Base-by-base conservation (phyloP, 345 rosid genomes). In the Rhodomyrtus tomentosa region DNA sequence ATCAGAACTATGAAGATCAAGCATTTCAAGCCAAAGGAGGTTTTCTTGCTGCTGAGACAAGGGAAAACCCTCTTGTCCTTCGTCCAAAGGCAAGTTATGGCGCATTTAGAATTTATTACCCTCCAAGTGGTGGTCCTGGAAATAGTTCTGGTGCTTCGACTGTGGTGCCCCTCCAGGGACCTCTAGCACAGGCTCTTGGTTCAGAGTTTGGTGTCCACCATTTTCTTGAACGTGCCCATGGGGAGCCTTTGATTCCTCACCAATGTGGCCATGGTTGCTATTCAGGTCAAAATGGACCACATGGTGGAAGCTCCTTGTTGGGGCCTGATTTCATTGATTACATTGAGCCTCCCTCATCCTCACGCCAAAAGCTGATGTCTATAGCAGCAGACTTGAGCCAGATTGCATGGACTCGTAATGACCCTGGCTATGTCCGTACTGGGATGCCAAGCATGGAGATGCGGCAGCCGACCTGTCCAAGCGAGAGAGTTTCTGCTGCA, bases 241-340 rank as follows among this genome's bases (percentile, higher is more conserved):
- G 83, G 21, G 98, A 95, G 83, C 95, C 93, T 54, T 68, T 82
- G 20, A 83, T 93, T 53, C 97, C 98, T 56, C 85, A 84, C 15
- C 88, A 81, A 87, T 96, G 99, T 86, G 98, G 99, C 50, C 88
- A 86, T 80, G 98, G 96, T 73, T 96, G 98, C 91, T 92, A 93
- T 72, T 81, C 88, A 24, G 56, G 85, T 53, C 87, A 87, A 81
- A 82, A 81, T 45, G 92, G 88, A 62, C 56, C 82, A 50, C 86
- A 84, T 62, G 55, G 89, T 2, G 84, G 81, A 54, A 85, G 87
- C 84, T 91, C 94, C 4, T 84, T 96, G 80, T 83, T 93, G 89
- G 99, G 99, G 55, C 95, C 95, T 4, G 98, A 93, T 87, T 96
- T 96, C 84, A 87, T 93, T 50, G 99, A 95, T 82, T 93, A 92